Base-by-base conservation (phyloP, 208 protist species). In the Crithidia bombi region DNA sequence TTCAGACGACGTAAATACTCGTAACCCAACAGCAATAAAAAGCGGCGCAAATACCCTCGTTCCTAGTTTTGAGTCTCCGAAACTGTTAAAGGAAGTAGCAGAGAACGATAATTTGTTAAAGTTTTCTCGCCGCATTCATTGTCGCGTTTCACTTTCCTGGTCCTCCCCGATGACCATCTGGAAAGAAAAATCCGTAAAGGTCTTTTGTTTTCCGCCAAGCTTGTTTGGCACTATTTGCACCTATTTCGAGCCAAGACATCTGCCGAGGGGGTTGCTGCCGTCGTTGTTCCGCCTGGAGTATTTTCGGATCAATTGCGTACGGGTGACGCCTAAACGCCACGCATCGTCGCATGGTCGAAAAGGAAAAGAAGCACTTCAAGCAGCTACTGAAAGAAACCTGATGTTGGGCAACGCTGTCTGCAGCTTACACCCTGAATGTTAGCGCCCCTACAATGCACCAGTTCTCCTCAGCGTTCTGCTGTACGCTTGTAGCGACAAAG, bases 231-330 rank as follows among this genome's bases (percentile, higher is more conserved):
- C 54, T 74, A 36, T 72, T 59, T 0, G 54, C 28, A 38, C 56
- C 52, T 11, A 83, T 44, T 26, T 73, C 43, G 14, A 36, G 32
- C 5, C 73, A 36, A 2, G 64, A 71, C 10, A 81, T 14, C 28
- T 70, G 32, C 54, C 73, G 35, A 54, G 69, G 59, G 46, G 47
- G 61, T 44, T 49, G 65, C 59, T 70, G 62, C 12, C 50, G 49
- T 26, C 58, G 79, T 41, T 54, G 63, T 43, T 69, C 73, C 57
- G 30, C 36, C 26, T 56, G 50, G 23, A 87, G 47, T 15, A 71
- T 21, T 51, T 76, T 71, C 3, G 71, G 25, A 59, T 90, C 79
- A 38, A 90, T 85, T 9, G 75, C 79, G 65, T 90, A 90, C 5
- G 85, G 81, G 52, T 90, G 85, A 3, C 72, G 73, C 1, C 36